phyloP scores from a whole-genome alignment of 305 asterid species.

The Rubia peregrina region DNA sequence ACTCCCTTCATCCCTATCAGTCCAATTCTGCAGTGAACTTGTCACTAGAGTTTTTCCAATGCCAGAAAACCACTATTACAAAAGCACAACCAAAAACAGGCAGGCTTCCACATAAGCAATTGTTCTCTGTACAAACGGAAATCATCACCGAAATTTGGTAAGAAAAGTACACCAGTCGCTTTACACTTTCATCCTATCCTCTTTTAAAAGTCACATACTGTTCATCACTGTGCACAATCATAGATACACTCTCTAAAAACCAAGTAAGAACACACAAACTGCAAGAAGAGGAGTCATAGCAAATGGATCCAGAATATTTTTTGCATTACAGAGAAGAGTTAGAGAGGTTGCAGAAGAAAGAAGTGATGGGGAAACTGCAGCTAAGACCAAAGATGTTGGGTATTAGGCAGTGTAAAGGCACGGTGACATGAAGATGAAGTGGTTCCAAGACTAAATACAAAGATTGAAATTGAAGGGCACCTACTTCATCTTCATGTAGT shows the following conservation, averaged over 20 bases:
- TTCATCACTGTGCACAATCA: too few species aligned
- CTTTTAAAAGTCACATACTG: background rate
- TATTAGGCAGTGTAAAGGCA: background rate
- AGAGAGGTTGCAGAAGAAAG: slow-evolving; percentile 29
- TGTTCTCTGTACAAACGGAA: background rate
- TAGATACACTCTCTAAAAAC: too few species aligned
- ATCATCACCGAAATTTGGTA: slow-evolving; percentile 5
- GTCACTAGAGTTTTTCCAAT: background rate
- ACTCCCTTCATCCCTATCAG: slow-evolving; percentile 10
- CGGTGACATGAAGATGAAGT: too few species aligned
- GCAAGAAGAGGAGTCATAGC: background rate
- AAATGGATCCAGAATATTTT: background rate
- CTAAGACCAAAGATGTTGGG: slow-evolving; percentile 24
- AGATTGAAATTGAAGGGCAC: background rate
- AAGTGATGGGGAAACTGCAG: slow-evolving; percentile 39
- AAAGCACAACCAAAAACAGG: background rate
- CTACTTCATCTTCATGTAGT: too few species aligned
- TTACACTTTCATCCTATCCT: background rate
- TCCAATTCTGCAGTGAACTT: slow-evolving; percentile 9
- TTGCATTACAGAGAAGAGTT: slow-evolving; percentile 29
- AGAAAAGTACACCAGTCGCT: background rate
- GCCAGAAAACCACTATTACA: background rate
- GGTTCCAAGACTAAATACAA: background rate
- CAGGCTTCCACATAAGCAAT: background rate
- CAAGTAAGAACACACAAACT: background rate